Percentiles rank a stretch among this genome's conserved stretches.
These are phyloP conservation scores for Clavariopsis aquatica DNA, from an alignment of 495 filamentous ascomycete species.

Conservation along the genomic window DNA sequence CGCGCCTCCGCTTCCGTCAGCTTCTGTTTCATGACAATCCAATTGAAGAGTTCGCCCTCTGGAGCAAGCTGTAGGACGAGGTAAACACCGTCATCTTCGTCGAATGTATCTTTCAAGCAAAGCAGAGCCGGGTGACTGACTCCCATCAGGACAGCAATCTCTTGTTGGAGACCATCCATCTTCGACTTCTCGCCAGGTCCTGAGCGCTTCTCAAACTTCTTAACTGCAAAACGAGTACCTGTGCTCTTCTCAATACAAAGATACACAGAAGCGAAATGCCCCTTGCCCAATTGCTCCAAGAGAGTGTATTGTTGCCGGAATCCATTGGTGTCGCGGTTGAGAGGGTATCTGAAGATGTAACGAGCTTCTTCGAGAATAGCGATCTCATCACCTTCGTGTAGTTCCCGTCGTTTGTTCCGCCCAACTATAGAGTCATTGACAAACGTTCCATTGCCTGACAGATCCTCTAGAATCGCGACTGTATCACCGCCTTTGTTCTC, in stretches of 20 bases:
- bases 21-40: conserved; percentile 85
- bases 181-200: conserved; percentile 79
- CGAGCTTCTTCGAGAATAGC: conserved; percentile 77
- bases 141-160: conserved; percentile 93
- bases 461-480: conserved; percentile 83
- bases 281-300: conserved; percentile 86
- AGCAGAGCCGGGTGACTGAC: conserved; percentile 95
- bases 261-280: conserved; percentile 95
- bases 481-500: conserved; percentile 80
- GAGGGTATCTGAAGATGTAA: conserved; percentile 89
- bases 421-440: conserved; percentile 90
- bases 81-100: conserved; percentile 88
- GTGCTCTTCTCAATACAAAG: conserved; percentile 83
- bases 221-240: conserved; percentile 85
- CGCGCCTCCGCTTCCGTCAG: conserved; percentile 79
- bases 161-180: conserved; percentile 83
- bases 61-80: conserved; percentile 87
- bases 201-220: conserved; percentile 82
- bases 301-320: conserved; percentile 87
- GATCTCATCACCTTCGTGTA: conserved; percentile 87
- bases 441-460: conserved; percentile 95
- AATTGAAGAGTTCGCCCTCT: conserved; percentile 94
- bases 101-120: conserved; percentile 92
- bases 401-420: conserved; percentile 84
- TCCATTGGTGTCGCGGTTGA: conserved; percentile 67